Base-by-base conservation (phyloP, 176 grass and related monocot genomes). In the Panicum miliaceum region DNA sequence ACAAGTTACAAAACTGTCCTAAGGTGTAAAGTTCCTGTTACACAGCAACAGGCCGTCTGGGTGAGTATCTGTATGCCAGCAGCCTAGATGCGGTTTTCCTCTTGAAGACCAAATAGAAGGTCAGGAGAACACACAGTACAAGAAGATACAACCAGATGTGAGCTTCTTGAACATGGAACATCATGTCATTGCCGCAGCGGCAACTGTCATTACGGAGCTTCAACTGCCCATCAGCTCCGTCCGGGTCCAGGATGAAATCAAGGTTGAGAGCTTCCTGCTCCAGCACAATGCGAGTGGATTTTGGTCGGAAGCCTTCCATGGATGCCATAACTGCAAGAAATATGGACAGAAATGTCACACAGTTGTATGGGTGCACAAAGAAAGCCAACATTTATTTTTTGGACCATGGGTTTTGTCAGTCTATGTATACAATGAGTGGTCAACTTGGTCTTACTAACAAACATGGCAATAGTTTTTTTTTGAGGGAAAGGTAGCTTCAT, bases 211-310 rank as follows among this genome's bases (percentile, higher is more conserved):
- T 76, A 18, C 1, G 42, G 11, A 57, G 3, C 77, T 80, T 38
- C 27, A 34, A 65, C 27, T 75, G 75, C 37, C 6, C 64, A 20
- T 37, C 12, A 11, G 68, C 25, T 80, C 58, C 5, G 2, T 88
- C 66, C 48, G 77, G 96, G 37, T 80, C 92, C 59, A 98, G 41
- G 77, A 98, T 93, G 87, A 98, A 98, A 84, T 98, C 96, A 74
- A 98, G 74, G 46, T 53, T 92, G 54, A 76, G 74, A 0, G 82
- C 87, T 73, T 85, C 85, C n/a, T 86, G 75, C 25, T 76, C 89
- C 29, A 93, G 43, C 48, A 90, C 38, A 79, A 95, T 90, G 7
- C 23, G 78, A 45, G 96, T 98, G 68, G 75, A 48, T 81, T 95
- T 98, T 60, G 83, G 60, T 54, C 35, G 73, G 82, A 90, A 95